Evolutionary conservation across 2,329 filamentous ascomycete species (phyloP), one percentile per base, ranked within the genome.

Genomic region (Aspergillus brunneoviolaceus): DNA sequence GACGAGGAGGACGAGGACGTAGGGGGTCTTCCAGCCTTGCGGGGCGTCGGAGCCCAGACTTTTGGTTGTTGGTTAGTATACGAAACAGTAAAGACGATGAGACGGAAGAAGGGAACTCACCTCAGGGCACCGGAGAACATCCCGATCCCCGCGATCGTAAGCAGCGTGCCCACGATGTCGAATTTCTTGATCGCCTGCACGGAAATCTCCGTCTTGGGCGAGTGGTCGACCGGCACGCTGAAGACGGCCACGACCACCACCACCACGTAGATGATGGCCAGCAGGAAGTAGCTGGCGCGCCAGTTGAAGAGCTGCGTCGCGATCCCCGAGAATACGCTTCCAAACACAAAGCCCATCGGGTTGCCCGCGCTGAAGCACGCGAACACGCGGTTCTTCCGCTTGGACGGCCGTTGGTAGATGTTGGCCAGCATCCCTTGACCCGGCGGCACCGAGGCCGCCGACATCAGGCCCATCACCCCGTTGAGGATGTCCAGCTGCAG

Each of bases 131-230:
- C 85, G 14, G 85, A 87, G 68, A 89, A 85, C 78, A 87, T 80
- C 3, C 85, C 87, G 60, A 88, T 86, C 0, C 87, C 87, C n/a
- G 83, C 78, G 35, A 89, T 80, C 3, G 87, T 86, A 61, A 89
- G 72, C 1, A 81, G 67, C 0, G 85, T 87, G 0, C 87, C 87
- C 0, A 88, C 72, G 6, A 85, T 71, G 72, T 90, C 87, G 66
- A 90, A 85, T 45, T 68, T 31, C 29, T 49, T 55, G 25, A 55
- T 5, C 3, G 53, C 45, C 10, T 33, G 42, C 5, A 25, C 10
- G 29, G 53, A 55, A n/a, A 49, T 5, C 21, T 42, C 27, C 27
- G 47, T 47, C 19, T 48, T 55, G 27, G 68, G 67, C n/a, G 78
- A 77, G 9, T 65, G 67, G 78, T 85, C 84, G 10, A 76, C 77